Evolutionary conservation across 2,329 filamentous ascomycete species (phyloP).

Genomic region (Aspergillus brasiliensis): DNA sequence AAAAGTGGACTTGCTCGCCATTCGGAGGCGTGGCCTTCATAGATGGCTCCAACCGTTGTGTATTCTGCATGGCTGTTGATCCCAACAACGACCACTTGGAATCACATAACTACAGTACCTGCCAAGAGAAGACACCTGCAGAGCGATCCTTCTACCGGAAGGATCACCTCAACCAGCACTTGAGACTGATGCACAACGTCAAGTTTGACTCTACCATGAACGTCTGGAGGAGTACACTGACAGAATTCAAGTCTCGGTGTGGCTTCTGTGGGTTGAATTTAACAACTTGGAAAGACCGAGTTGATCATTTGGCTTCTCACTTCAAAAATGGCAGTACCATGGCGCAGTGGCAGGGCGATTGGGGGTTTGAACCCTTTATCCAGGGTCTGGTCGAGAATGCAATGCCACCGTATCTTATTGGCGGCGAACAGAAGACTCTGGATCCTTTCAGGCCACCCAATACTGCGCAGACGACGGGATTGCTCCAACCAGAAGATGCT

Average conservation of each 20-base stretch:
- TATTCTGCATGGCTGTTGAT: constrained; percentile 59
- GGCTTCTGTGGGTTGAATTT: constrained; percentile 46
- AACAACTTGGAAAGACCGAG: constrained; percentile 45
- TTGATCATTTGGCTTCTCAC: constrained; percentile 44
- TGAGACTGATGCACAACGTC: constrained; percentile 61
- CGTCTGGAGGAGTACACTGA: constrained; percentile 59
- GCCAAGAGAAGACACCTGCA: constrained; percentile 61
- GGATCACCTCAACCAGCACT: constrained; percentile 64
- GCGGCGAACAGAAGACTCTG: constrained; percentile 34
- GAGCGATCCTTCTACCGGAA: constrained; percentile 65
- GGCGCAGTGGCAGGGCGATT: constrained; percentile 41
- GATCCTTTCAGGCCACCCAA: constrained; percentile 37
- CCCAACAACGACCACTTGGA: constrained; percentile 60
- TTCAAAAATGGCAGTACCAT: constrained; percentile 43
- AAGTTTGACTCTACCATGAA: constrained; percentile 60
- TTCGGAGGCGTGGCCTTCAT: constrained; percentile 55
- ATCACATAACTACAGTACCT: constrained; percentile 60
- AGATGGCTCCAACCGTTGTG: constrained; percentile 57
- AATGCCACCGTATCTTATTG: constrained; percentile 43
- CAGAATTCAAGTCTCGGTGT: constrained; percentile 54
- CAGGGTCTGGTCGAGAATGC: constrained; percentile 41
- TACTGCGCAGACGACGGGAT: constrained; percentile 14
- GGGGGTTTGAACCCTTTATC: constrained; percentile 43
- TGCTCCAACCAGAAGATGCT: constrained; percentile 36
- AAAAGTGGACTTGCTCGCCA: constrained; percentile 64